Conservation (phyloP, 768 basidiomycete species). For the Suillus americanus region DNA sequence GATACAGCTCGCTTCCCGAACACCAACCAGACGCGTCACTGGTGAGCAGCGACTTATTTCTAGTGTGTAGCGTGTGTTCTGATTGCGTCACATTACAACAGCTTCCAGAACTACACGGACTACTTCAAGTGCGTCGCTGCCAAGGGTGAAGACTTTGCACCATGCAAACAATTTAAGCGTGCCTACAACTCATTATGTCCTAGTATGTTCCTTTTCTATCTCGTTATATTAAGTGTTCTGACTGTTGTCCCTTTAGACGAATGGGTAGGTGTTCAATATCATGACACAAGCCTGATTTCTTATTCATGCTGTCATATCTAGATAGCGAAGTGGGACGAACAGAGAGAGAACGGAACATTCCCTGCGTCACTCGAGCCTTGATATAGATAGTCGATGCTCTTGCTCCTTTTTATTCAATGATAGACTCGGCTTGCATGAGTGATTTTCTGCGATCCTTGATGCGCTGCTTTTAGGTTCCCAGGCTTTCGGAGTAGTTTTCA, state of each 20-base stretch:
- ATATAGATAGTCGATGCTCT: conserved; percentile 18
- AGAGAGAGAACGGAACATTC: conserved; percentile 91
- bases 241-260: conserved; percentile 56
- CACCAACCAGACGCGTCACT: conserved; percentile 94
- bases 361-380: conserved; percentile 85
- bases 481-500: neutral
- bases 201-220: conserved; percentile 56
- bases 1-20: conserved; percentile 81
- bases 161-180: conserved; percentile 98
- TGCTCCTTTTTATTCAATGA: conserved; percentile 1
- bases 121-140: conserved; percentile 97
- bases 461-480: neutral
- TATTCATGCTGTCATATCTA: conserved; percentile 28
- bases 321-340: conserved; percentile 91
- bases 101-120: conserved; percentile 96
- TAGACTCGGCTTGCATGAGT: neutral
- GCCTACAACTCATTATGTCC: conserved; percentile 97
- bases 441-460: conserved; percentile 1
- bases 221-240: conserved; percentile 5
- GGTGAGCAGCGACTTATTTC: conserved; percentile 50
- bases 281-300: conserved; percentile 2
- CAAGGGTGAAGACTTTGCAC: conserved; percentile 97
- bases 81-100: conserved; percentile 27
- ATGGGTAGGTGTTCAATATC: conserved; percentile 62
- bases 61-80: neutral